Evolutionary conservation across 768 basidiomycete species (phyloP).

Genomic region (Leccinum truebloodii): DNA sequence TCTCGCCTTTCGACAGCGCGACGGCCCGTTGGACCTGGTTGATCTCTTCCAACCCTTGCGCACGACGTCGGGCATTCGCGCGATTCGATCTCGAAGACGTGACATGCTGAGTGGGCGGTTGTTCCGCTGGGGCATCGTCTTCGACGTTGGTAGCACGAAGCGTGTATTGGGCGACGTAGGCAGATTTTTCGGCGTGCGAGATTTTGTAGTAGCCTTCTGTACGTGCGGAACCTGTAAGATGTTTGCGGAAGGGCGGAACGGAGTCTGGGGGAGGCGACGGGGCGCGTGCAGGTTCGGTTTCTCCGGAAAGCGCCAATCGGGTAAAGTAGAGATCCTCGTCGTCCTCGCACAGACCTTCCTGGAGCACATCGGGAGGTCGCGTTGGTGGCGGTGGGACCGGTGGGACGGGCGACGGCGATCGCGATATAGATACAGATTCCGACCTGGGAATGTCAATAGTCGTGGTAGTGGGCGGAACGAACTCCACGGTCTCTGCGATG

Average conservation of each 20-base stretch:
- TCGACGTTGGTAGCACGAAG: conserved; percentile 53
- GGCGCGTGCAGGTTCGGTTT: conserved; percentile 25
- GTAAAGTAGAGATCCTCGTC: conserved; percentile 89
- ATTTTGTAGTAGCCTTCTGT: conserved; percentile 97
- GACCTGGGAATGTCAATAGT: conserved; percentile 48
- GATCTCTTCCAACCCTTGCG: conserved; percentile 92
- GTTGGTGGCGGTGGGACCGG: conserved; percentile 40
- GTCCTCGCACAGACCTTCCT: conserved; percentile 68
- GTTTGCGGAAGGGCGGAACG: conserved; percentile 64
- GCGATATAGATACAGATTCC: conserved; percentile 39
- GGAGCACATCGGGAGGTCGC: conserved; percentile 54
- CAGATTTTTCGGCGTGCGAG: conserved; percentile 85
- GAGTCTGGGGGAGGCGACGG: conserved; percentile 40
- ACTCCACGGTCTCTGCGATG: conserved; percentile 48
- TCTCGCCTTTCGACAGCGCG: conserved; percentile 74
- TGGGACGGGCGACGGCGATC: conserved; percentile 55
- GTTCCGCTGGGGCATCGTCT: conserved; percentile 39
- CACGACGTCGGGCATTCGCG: conserved; percentile 87
- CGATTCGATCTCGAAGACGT: conserved; percentile 87
- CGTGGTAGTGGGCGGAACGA: conserved; percentile 49
- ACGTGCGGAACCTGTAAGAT: conserved; percentile 83
- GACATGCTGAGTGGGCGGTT: conserved; percentile 54
- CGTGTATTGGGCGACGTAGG: conserved; percentile 89
- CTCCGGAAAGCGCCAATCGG: conserved; percentile 37
- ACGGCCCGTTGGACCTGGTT: conserved; percentile 85